Evolutionary conservation across 257 asterid genomes (phyloP).

Genomic region (Marsdenia floribunda): DNA sequence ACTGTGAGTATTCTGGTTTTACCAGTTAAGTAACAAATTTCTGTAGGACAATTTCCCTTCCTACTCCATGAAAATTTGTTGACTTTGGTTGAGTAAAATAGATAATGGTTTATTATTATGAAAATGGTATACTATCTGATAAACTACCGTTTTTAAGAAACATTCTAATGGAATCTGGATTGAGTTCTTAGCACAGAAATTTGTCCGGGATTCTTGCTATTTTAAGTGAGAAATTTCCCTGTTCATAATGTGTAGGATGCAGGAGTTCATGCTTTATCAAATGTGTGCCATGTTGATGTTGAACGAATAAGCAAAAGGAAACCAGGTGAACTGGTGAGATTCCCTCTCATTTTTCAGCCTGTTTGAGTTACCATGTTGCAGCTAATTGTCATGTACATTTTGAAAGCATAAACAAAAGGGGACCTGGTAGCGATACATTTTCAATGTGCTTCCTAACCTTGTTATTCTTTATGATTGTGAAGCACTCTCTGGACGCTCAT

Average conservation of each 20-base stretch:
- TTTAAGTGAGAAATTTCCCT: neutral
- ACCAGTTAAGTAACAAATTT: neutral
- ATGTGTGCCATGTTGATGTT: slow-evolving; percentile 88
- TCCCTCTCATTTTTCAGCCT: slow-evolving; percentile 1
- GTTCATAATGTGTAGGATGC: slow-evolving; percentile 54
- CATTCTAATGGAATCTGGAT: neutral
- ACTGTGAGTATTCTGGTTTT: slow-evolving; percentile 53
- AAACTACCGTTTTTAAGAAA: neutral
- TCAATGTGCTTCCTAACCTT: neutral
- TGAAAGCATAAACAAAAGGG: neutral
- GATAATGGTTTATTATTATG: neutral
- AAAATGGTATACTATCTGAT: neutral
- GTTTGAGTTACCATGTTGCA: neutral
- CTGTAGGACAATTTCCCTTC: neutral
- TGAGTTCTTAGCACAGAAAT: neutral
- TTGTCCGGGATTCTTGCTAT: too few relatives aligned
- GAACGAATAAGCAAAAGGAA: slow-evolving; percentile 96
- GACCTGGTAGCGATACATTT: neutral
- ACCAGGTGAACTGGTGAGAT: slow-evolving; percentile 74
- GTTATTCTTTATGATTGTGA: neutral
- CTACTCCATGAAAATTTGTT: neutral
- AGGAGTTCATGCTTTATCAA: slow-evolving; percentile 89
- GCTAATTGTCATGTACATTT: neutral
- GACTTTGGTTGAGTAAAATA: neutral
- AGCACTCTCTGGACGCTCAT: neutral